Percentiles rank a stretch among this genome's conserved stretches.
These are phyloP conservation scores for Tolypocladium amazonense DNA, from an alignment of 2,329 filamentous ascomycete species.

Conservation along the genomic window DNA sequence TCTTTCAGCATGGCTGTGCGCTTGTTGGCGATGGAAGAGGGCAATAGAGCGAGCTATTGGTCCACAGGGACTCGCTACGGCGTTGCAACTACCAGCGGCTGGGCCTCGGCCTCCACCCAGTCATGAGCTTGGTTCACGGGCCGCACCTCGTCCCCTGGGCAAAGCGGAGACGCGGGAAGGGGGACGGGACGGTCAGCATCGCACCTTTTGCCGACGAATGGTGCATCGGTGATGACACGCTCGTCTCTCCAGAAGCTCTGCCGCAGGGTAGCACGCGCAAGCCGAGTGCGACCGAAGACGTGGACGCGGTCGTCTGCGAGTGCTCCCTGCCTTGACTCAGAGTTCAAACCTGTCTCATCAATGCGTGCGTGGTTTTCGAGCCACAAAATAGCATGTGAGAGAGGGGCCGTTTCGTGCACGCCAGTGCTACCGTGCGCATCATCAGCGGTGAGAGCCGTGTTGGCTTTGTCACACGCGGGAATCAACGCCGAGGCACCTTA, in stretches of 20 bases:
- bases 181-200: background rate
- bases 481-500: background rate
- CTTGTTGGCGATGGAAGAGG: background rate
- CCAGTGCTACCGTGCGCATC: background rate
- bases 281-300: background rate
- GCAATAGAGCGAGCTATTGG: background rate
- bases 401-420: background rate
- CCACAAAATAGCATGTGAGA: background rate
- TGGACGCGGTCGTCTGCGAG: background rate
- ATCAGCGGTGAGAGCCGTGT: background rate
- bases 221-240: background rate
- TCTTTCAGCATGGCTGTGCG: background rate
- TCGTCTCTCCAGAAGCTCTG: background rate
- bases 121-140: background rate
- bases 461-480: background rate
- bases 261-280: background rate
- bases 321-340: background rate
- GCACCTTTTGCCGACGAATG: background rate
- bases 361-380: background rate
- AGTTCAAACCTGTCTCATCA: background rate
- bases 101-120: background rate
- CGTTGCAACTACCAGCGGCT: no score
- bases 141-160: background rate
- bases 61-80: background rate
- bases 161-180: background rate